Evolutionary conservation across 1,139 yeast species (phyloP).

Genomic region (Scheffersomyces cryptocercus): DNA sequence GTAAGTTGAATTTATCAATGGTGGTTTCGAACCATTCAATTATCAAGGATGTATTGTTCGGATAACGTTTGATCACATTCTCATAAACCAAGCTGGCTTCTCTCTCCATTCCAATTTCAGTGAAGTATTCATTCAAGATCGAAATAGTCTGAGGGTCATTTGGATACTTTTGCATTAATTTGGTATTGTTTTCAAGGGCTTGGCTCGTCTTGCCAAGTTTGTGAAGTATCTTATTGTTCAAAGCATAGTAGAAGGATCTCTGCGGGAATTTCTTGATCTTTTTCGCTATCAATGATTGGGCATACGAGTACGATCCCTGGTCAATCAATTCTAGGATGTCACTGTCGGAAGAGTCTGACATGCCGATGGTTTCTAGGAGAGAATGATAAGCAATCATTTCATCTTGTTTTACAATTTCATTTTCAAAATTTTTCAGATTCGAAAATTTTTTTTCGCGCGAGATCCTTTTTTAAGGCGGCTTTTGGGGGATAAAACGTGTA

Average conservation of each 20-base stretch:
- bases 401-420: too few species aligned
- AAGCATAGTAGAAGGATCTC: constrained; percentile 53
- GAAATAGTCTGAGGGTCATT: constrained; percentile 55
- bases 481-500: too few species aligned
- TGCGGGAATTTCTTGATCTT: constrained; percentile 58
- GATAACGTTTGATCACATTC: constrained; percentile 55
- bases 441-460: too few species aligned
- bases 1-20: constrained; percentile 32
- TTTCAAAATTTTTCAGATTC: too few species aligned
- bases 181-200: constrained; percentile 43
- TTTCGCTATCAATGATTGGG: constrained; percentile 50
- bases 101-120: constrained; percentile 29
- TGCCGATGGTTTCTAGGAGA: constrained; percentile 3
- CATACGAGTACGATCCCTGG: constrained; percentile 54
- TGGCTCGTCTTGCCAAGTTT: constrained; percentile 44
- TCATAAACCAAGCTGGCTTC: constrained; percentile 53
- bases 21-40: constrained; percentile 51
- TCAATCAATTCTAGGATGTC: constrained; percentile 48
- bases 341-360: constrained; percentile 24
- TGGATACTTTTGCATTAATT: constrained; percentile 49
- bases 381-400: too few species aligned
- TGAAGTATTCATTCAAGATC: constrained; percentile 44
- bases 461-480: too few species aligned
- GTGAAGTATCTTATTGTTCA: constrained; percentile 45
- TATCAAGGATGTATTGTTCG: constrained; percentile 42